These are phyloP conservation scores for Phyllosticta paracitricarpa DNA, from an alignment of 2,329 filamentous ascomycete species.

Conservation along the genomic window DNA sequence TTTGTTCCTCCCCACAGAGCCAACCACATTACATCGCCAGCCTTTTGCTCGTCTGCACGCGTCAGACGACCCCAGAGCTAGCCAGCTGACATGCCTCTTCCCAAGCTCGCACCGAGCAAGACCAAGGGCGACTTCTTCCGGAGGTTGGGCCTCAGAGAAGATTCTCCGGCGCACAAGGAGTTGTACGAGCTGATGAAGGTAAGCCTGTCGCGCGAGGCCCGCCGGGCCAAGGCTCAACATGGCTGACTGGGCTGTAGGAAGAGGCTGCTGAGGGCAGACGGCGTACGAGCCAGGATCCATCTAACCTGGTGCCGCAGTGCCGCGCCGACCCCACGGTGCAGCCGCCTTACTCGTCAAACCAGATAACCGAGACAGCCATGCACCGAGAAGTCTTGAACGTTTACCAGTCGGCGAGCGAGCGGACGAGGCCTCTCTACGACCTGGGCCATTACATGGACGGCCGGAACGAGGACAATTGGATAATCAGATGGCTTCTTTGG, in stretches of 20 bases:
- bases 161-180: conserved; percentile 23
- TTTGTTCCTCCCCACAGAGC: background rate
- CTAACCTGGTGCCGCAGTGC: conserved; percentile 30
- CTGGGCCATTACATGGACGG: conserved; percentile 31
- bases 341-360: conserved; percentile 36
- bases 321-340: conserved; percentile 21
- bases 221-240: background rate
- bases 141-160: conserved; percentile 31
- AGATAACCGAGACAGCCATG: conserved; percentile 39
- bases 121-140: conserved; percentile 31
- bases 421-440: conserved; percentile 33
- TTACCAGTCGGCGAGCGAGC: conserved; percentile 28
- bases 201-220: conserved; percentile 10
- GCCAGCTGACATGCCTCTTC: conserved; percentile 4
- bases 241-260: conserved; percentile 22
- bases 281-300: conserved; percentile 29
- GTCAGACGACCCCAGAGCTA: background rate
- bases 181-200: conserved; percentile 38
- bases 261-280: conserved; percentile 34
- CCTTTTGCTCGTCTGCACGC: background rate
- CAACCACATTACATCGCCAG: background rate
- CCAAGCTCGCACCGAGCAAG: conserved; percentile 9
- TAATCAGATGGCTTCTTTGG: conserved; percentile 43
- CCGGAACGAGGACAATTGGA: conserved; percentile 39
- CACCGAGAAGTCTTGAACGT: conserved; percentile 35